Evolutionary conservation across 192 early-diverging fungal species (phyloP).

Genomic region (Coemansia sp.): DNA sequence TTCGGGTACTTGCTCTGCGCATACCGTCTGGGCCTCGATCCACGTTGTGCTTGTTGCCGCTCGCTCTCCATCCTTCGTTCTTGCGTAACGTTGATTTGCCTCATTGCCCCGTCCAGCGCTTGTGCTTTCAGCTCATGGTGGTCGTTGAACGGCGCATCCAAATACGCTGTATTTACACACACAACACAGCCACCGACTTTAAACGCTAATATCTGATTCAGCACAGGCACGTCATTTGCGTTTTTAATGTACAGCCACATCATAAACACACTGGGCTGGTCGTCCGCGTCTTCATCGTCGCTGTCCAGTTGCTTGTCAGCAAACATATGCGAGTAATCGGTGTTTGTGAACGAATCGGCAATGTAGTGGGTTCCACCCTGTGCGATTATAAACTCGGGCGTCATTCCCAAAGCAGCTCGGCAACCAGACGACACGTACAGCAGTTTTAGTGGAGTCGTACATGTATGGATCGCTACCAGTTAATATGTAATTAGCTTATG

Average conservation of each 20-base stretch:
- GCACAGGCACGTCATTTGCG: not conserved
- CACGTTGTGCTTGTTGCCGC: not conserved
- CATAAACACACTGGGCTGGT: slow-evolving; percentile 5
- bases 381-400: slow-evolving; percentile 7
- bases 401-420: not conserved
- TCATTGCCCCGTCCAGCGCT: slow-evolving; percentile 46
- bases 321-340: not conserved
- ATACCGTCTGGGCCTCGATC: not conserved
- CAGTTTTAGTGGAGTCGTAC: not conserved
- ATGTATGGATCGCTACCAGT: not conserved
- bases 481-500: not conserved
- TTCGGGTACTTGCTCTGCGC: slow-evolving; percentile 6
- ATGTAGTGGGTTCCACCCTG: slow-evolving; percentile 9
- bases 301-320: not conserved
- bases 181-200: slow-evolving; percentile 10
- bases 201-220: not conserved
- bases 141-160: slow-evolving; percentile 26
- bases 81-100: slow-evolving; percentile 30
- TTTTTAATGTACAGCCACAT: slow-evolving; percentile 4
- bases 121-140: slow-evolving; percentile 42
- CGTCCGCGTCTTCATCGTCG: not conserved
- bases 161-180: slow-evolving; percentile 26
- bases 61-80: not conserved
- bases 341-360: slow-evolving; percentile 5
- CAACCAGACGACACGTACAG: not conserved